Percentiles rank a stretch among this genome's conserved stretches.
Conservation (phyloP, 345 rosid species). For the Eucalyptus pauciflora region DNA sequence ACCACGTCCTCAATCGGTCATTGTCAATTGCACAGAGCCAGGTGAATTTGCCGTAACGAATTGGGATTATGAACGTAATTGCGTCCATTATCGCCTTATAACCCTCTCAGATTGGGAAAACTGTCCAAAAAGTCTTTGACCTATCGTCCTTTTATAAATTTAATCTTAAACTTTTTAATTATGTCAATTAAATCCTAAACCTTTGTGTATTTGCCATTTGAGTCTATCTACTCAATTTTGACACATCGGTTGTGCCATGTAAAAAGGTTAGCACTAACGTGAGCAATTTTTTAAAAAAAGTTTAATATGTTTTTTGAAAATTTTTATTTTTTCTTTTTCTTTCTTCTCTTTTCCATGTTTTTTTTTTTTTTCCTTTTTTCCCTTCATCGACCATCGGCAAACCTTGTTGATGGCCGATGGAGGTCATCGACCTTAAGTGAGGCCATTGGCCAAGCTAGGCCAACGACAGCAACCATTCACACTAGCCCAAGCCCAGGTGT, state of each 20-base stretch:
- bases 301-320: rapidly evolving
- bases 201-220: rapidly evolving
- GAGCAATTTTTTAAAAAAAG: rapidly evolving
- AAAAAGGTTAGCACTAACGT: rapidly evolving
- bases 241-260: rapidly evolving
- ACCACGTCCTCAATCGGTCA: background rate
- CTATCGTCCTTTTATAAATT: rapidly evolving
- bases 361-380: rapidly evolving
- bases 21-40: background rate
- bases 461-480: rapidly evolving
- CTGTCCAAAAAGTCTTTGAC: rapidly evolving
- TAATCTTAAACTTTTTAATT: rapidly evolving
- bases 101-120: rapidly evolving
- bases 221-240: rapidly evolving
- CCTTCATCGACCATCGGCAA: rapidly evolving
- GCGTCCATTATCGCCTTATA: background rate
- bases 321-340: rapidly evolving
- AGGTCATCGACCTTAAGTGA: background rate
- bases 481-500: rapidly evolving
- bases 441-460: no score
- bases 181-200: rapidly evolving
- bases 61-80: background rate
- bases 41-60: background rate
- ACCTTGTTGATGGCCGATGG: rapidly evolving
- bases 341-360: no score